Base-by-base conservation (phyloP, 306 rosid genomes). In the Biancaea sappan region DNA sequence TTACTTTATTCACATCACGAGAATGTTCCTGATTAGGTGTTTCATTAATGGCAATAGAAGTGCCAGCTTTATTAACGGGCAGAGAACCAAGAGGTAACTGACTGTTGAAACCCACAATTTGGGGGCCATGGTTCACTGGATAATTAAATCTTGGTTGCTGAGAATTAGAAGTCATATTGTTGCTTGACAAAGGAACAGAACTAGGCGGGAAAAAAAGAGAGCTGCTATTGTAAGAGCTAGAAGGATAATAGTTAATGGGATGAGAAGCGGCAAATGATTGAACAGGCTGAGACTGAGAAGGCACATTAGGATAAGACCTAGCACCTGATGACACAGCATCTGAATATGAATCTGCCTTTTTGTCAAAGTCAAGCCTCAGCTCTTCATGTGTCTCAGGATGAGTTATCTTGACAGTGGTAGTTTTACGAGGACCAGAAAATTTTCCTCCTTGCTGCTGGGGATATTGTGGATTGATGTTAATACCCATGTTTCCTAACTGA, bases 351-450 rank as follows among this genome's bases (percentile, higher is more conserved):
- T 89, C 97, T 38, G 85, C 24, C 57, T 84, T 83, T 81, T 88
- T 92, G 73, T 95, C 97, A 81, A 92, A 90, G 77, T 92, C 97
- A 78, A 95, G 93, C 75, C 88, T 84, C 78, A 95, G 77, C 77
- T 90, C 98, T 80, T 95, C 92, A 66, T 84, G 97, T 1, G 99
- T 95, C 35, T 95, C 93, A 31, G 99, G 99, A 86, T 95, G 95
- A 73, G 96, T 95, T 63, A 95, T 95, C 86, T 90, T 95, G 18
- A 92, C 97, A 28, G 90, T 3, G 14, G 85, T 11, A 62, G 95
- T 74, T 78, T 86, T 95, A 52, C 98, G 98, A 57, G 73, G 93
- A 54, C 73, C 86, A 0, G 82, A 60, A 90, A 79, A 90, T 59
- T 92, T 90, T 48, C 89, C 94, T 54, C 90, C 99, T 66, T 87